Base-by-base conservation (phyloP, 495 filamentous ascomycete species). In the Penicillium manginii region DNA sequence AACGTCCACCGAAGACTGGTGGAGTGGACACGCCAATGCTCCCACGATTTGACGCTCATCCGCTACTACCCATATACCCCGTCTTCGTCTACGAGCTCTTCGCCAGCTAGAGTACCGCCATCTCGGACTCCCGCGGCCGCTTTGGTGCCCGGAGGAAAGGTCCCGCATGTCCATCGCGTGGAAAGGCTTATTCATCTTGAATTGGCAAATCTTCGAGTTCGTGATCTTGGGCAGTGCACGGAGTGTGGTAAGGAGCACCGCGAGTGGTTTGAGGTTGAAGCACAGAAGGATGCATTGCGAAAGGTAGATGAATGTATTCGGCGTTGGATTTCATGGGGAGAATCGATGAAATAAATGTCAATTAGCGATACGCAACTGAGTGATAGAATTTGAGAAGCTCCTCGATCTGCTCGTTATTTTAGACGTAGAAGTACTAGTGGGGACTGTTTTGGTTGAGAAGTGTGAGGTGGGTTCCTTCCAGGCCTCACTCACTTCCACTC, bases 181-280 rank as follows among this genome's bases (percentile, higher is more conserved):
- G 94, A 98, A 75, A 78, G 90, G 5, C 74, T 98, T 49, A 92
- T 98, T 54, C 94, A 98, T 68, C 72, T 97, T 21, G 94, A 99
- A 77, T 80, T 99, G 23, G 80, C 77, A 5, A 88, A 88, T 31
- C 77, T 84, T 52, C 83, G 88, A 15, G 75, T 91, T 10, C 81
- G 85, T 66, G 83, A 92, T 33, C 76, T 88, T 70, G 84, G 87
- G 17, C 81, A 81, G 45, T 99, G 94, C 68, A 72, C 76, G 8
- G 83, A 83, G 8, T 99, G 94, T 69, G 92, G 93, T 11, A 91
- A 86, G 71, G 88, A 90, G 63, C 96, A 99, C 73, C 78, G 86
- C 37, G 94, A 99, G 72, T 99, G 94, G 94, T 98, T 99, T 72
- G 92, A 94, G 72, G 85, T 98, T 7, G 85, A 90, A 51, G 92